Evolutionary conservation across 331 rosid species (phyloP).

Genomic region (Pyrus hybrid): DNA sequence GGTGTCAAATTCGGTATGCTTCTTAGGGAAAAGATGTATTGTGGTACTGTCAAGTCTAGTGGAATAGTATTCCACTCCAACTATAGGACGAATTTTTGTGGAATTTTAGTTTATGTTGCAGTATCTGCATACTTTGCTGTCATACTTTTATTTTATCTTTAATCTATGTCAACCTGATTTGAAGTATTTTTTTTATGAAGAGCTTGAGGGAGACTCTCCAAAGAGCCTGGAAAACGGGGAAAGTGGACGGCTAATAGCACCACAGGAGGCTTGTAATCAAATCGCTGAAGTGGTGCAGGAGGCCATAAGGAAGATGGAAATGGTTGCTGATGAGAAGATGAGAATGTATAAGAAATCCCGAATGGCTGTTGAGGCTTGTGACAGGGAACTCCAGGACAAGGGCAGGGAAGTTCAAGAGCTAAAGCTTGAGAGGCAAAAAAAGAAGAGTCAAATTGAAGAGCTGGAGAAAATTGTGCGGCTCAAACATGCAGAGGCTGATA

Average conservation of each 20-base stretch:
- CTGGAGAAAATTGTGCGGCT: slow-evolving; percentile 96
- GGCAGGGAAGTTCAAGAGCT: slow-evolving; percentile 79
- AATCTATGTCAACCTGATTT: not conserved
- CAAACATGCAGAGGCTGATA: slow-evolving; percentile 91
- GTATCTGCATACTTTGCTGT: not conserved
- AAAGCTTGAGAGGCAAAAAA: slow-evolving; percentile 78
- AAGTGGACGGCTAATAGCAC: slow-evolving; percentile 77
- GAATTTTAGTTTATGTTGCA: not conserved
- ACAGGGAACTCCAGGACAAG: slow-evolving; percentile 83
- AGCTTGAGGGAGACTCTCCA: slow-evolving; percentile 82
- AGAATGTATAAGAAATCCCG: slow-evolving; percentile 93
- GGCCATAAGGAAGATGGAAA: slow-evolving; percentile 92
- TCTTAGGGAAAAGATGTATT: not conserved
- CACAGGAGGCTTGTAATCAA: slow-evolving; percentile 91
- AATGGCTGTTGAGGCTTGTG: slow-evolving; percentile 75
- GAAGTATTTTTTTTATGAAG: slow-evolving; percentile 32
- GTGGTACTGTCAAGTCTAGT: not conserved
- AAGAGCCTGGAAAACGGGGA: slow-evolving; percentile 83
- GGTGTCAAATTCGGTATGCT: not conserved
- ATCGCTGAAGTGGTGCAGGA: slow-evolving; percentile 96
- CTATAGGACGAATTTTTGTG: not conserved
- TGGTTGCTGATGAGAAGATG: slow-evolving; percentile 96
- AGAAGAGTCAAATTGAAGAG: slow-evolving; percentile 84
- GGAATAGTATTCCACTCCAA: not conserved
- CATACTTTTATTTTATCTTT: not conserved